Base-by-base conservation (phyloP, 305 asterid genomes). In the Fraxinus velutina region DNA sequence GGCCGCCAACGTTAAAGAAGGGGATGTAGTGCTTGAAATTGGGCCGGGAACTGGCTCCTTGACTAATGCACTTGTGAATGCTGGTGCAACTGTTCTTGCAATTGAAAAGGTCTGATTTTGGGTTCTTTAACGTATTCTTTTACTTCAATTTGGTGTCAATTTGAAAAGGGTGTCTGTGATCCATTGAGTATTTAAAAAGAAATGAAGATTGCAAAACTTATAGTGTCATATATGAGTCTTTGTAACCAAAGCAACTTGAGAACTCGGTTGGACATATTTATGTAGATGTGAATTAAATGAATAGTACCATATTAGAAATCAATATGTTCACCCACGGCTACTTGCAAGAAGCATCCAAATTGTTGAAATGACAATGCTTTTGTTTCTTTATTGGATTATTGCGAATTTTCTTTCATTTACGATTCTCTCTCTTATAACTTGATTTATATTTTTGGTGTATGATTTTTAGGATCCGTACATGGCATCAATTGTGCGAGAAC, bases 31-130 rank as follows among this genome's bases (percentile, higher is more conserved):
- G 83, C 92, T 94, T 55, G 99, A 96, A 83, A 94, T 96, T 82
- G 99, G 99, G 34, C 98, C 98, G 6, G 98, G 98, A 76, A 96
- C 99, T 79, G 99, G 99, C 83, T 96, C 99, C 39, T 91, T 94
- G 87, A 94, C 99, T 74, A 90, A 90, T 88, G 94, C 80, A 19
- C 93, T 96, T 73, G 94, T 96, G 19, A 86, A 86, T 86, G 90
- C 97, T 81, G 98, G 98, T 76, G 98, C 99, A 9, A 85, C 88
- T 85, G 97, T 94, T 89, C 93, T 96, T 77, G 98, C 99, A 5
- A 90, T 96, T 74, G 99, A 96, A 88, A 96, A 94, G 99, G 99
- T 96, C 47, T 72, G 83, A 21, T 60, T 83, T 80, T 75, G 1
- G 73, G 75, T 50, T 70, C 30, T 9, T 52, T 33, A 55, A 5